Evolutionary conservation across 2,329 filamentous ascomycete genomes (phyloP), one percentile per base, ranked within the genome.

Genomic region (Fusarium sp.): DNA sequence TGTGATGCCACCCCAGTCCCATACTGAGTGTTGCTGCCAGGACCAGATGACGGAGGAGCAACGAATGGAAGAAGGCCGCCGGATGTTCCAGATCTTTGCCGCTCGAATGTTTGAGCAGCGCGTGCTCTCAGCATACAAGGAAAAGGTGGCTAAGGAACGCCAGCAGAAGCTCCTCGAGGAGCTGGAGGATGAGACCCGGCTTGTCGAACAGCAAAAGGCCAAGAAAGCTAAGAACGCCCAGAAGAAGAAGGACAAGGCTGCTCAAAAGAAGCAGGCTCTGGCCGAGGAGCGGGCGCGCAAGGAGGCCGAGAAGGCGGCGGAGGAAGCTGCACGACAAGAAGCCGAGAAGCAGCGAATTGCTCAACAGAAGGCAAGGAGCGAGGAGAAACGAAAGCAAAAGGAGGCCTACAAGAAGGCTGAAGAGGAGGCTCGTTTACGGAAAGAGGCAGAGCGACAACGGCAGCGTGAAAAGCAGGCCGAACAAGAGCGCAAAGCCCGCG

Each of bases 71-170:
- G 96, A 99, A 86, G 96, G 96, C 70, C 91, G 96, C 65, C 90
- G 96, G 76, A 99, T 99, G 96, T 99, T 99, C 81, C 96, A 99
- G 82, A 98, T 99, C 82, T 99, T 99, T 83, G 96, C 96, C 70
- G 96, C 96, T 66, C 92, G 96, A 72, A 99, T 99, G 96, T 99
- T 99, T 82, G 96, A 99, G 85, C 96, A 99, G 82, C 90, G 96
- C 72, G 96, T 99, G 24, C 88, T 99, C 67, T 96, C 94, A 46
- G 96, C 96, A n/a, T 99, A 99, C 84, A 93, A 95, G 82, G 96
- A 98, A 84, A 98, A 98, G 82, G 96, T 99, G 4, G 94, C 96
- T 20, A 92, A 92, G 77, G 96, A 99, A 84, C 93, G 96, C 31
- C 96, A 98, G 80, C 89, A 93, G 79, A 95, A 95, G 81, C 91